Conservation (phyloP, 1,139 yeast species). For the Saccharomycopsis hybrid region DNA sequence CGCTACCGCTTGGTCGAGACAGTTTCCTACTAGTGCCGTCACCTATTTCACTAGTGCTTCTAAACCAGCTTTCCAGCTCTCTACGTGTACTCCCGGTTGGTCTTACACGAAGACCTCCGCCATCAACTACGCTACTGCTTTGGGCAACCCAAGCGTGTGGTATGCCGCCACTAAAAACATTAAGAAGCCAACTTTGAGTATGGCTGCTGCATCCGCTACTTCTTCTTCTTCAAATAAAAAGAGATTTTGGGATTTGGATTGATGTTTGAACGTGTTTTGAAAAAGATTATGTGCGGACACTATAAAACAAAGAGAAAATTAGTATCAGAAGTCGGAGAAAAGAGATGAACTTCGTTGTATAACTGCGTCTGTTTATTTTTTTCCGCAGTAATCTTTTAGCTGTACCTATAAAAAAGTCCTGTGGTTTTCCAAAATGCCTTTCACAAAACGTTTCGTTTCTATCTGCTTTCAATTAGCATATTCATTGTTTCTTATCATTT, state of each 20-base stretch:
- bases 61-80: conserved; percentile 39
- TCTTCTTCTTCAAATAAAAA: conserved; percentile 6
- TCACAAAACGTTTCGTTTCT: too few relatives aligned
- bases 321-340: too few relatives aligned
- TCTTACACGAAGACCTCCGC: conserved; percentile 59
- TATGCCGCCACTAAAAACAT: conserved; percentile 32
- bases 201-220: not conserved
- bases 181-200: conserved; percentile 3
- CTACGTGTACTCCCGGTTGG: conserved; percentile 84
- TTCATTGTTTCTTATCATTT: not conserved
- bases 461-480: too few relatives aligned
- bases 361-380: too few relatives aligned
- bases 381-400: too few relatives aligned
- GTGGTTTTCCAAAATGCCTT: too few relatives aligned
- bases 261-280: too few relatives aligned
- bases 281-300: too few relatives aligned
- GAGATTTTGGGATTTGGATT: conserved; percentile 19
- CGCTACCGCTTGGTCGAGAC: conserved; percentile 54
- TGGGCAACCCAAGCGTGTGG: conserved; percentile 59
- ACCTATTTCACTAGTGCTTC: conserved; percentile 44
- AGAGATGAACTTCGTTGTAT: too few relatives aligned
- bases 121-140: conserved; percentile 61
- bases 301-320: too few relatives aligned
- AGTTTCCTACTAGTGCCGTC: conserved; percentile 62
- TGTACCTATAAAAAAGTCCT: too few relatives aligned